Conservation (phyloP, 2,329 filamentous ascomycete genomes). For the Nothophaeocryptopus gaeumannii region DNA sequence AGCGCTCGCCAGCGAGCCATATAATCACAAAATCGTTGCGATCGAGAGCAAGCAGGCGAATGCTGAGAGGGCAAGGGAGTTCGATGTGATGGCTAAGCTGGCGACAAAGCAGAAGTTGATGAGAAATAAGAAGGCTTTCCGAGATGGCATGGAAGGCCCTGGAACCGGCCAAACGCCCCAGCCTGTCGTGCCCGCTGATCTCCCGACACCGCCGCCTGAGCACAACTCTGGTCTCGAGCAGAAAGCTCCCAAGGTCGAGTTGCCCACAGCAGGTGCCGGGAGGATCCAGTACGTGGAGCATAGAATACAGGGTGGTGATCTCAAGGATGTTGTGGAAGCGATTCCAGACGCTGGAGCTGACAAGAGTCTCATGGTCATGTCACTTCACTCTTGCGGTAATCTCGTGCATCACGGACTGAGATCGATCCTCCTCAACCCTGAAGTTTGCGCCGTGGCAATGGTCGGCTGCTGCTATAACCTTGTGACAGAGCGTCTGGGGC, state of each 20-base stretch:
- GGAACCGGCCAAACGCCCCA: conserved; percentile 6
- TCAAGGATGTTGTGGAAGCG: conserved; percentile 64
- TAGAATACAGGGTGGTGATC: conserved; percentile 68
- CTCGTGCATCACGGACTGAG: conserved; percentile 92
- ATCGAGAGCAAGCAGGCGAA: conserved; percentile 86
- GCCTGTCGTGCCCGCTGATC: conserved; percentile 16
- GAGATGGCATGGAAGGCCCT: conserved; percentile 39
- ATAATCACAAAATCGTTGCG: conserved; percentile 82
- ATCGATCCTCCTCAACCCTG: conserved; percentile 77
- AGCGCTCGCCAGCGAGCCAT: conserved; percentile 78
- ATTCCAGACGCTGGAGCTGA: conserved; percentile 16
- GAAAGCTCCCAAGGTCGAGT: conserved; percentile 18
- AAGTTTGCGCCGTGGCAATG: conserved; percentile 86
- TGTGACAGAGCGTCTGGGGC: conserved; percentile 82
- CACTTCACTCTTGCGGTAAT: conserved; percentile 95
- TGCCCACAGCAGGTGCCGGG: conserved; percentile 50
- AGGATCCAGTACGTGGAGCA: conserved; percentile 76
- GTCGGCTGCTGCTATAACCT: conserved; percentile 99
- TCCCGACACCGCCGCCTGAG: conserved; percentile 25
- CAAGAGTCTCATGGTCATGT: conserved; percentile 75
- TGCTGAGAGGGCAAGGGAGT: conserved; percentile 76
- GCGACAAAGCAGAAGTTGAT: conserved; percentile 69
- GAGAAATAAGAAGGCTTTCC: conserved; percentile 79
- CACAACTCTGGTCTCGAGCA: conserved; percentile 7
- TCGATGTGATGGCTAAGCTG: conserved; percentile 79